Evolutionary conservation across 768 basidiomycete species (phyloP).

Genomic region (Boletus speciosus): DNA sequence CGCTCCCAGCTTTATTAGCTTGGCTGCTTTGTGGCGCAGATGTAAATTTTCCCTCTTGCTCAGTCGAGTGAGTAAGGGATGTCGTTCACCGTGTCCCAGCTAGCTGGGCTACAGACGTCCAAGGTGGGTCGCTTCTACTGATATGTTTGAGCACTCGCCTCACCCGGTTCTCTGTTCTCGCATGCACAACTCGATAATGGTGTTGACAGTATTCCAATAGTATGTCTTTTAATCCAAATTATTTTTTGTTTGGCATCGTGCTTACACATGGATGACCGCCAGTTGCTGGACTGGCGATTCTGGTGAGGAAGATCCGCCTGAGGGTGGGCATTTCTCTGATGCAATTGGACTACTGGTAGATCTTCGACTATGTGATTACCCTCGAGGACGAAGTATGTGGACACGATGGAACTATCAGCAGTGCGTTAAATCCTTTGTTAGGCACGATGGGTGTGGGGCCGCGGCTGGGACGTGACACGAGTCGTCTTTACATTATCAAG

Average conservation of each 20-base stretch:
- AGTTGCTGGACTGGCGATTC: slow-evolving; percentile 17
- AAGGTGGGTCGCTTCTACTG: slow-evolving; percentile 5
- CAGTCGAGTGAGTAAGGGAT: not conserved
- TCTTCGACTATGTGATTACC: slow-evolving; percentile 11
- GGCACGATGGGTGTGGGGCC: slow-evolving; percentile 19
- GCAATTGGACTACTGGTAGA: not conserved
- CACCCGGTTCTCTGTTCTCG: not conserved
- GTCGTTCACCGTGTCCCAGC: not conserved
- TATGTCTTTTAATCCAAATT: not conserved
- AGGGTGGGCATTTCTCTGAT: not conserved
- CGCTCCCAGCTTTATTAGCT: not conserved
- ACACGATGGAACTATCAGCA: no score
- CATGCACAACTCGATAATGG: not conserved
- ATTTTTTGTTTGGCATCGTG: not conserved
- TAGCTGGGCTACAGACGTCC: slow-evolving; percentile 12
- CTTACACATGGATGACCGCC: not conserved
- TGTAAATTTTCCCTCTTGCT: not conserved
- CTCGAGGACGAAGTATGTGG: slow-evolving; percentile 2
- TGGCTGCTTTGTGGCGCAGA: not conserved
- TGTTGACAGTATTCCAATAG: slow-evolving; percentile 12
- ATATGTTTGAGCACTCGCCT: not conserved
- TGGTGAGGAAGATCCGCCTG: slow-evolving; percentile 2
- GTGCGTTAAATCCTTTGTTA: not conserved
- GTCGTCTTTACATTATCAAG: slow-evolving; percentile 16
- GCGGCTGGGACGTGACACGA: slow-evolving; percentile 16